Evolutionary conservation across 768 basidiomycete genomes (phyloP).

Genomic region (Phylloporus sp.): DNA sequence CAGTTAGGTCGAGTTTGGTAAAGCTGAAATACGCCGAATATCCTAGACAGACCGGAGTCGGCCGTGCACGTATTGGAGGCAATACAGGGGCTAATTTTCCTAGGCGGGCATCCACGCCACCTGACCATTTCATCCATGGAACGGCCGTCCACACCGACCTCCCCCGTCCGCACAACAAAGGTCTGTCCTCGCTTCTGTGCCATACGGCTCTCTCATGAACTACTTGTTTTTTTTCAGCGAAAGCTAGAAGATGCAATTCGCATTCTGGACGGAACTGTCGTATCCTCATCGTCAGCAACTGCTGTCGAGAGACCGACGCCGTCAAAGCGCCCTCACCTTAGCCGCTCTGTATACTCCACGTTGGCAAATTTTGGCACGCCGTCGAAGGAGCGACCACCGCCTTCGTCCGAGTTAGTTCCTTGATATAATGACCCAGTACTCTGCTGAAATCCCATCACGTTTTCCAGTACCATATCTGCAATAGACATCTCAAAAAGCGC

Average conservation of each 20-base stretch:
- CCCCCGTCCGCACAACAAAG: conserved; percentile 39
- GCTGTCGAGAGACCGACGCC: conserved; percentile 32
- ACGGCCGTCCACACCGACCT: conserved; percentile 3
- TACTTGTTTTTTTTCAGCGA: conserved; percentile 39
- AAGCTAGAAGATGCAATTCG: conserved; percentile 82
- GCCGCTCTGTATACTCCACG: conserved; percentile 68
- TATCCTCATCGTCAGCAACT: conserved; percentile 29
- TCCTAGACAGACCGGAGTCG: no score
- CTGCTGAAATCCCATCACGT: conserved; percentile 1
- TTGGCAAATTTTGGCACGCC: conserved; percentile 73
- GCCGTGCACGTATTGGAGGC: no score
- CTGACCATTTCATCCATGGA: conserved; percentile 13
- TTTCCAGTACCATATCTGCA: conserved; percentile 5
- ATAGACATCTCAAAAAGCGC: conserved; percentile 48
- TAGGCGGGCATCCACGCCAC: no score
- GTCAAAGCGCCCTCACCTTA: conserved; percentile 49
- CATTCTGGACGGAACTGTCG: conserved; percentile 60
- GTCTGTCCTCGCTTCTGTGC: conserved; percentile 20
- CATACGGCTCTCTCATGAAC: not conserved
- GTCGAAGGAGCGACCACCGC: conserved; percentile 39
- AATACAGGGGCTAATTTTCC: no score
- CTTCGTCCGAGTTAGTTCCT: conserved; percentile 23
- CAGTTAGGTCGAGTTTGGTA: not conserved
- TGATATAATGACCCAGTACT: not conserved
- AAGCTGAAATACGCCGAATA: no score